Conservation (phyloP, 2,329 filamentous ascomycete genomes). For the Pestalotiopsis sp. region DNA sequence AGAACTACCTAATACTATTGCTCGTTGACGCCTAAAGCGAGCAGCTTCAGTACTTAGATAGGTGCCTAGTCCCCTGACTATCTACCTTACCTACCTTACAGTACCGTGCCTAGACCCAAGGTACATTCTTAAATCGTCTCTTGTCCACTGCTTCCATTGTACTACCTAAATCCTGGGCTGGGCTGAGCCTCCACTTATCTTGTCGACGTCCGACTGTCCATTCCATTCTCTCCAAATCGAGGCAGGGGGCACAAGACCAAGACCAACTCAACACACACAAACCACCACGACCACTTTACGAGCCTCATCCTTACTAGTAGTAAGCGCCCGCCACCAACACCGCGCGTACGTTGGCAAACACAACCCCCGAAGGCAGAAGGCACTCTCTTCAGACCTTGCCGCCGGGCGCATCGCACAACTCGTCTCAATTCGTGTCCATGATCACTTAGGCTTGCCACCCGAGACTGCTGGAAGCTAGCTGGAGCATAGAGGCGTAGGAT, state of each 20-base stretch:
- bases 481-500: slow-evolving; percentile 8
- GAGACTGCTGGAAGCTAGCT: slow-evolving; percentile 7
- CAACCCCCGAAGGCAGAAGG: slow-evolving; percentile 4
- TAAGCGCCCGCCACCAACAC: slow-evolving; percentile 13
- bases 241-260: slow-evolving; percentile 2
- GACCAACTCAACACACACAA: background rate
- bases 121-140: background rate
- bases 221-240: background rate
- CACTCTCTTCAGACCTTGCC: background rate
- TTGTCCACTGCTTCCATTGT: background rate
- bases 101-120: background rate
- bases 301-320: slow-evolving; percentile 4
- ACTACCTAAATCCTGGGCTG: background rate
- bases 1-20: background rate
- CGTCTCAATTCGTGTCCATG: slow-evolving; percentile 10
- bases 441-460: slow-evolving; percentile 5
- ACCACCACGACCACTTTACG: background rate
- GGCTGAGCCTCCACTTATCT: background rate
- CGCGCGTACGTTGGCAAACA: slow-evolving; percentile 11
- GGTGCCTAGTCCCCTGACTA: background rate
- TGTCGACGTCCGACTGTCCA: background rate
- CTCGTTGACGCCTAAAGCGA: background rate
- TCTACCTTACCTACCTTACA: too few species aligned
- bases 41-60: background rate
- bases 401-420: slow-evolving; percentile 1